Conservation (phyloP, 73 alveolate species). For the Paramecium octaurelia region DNA sequence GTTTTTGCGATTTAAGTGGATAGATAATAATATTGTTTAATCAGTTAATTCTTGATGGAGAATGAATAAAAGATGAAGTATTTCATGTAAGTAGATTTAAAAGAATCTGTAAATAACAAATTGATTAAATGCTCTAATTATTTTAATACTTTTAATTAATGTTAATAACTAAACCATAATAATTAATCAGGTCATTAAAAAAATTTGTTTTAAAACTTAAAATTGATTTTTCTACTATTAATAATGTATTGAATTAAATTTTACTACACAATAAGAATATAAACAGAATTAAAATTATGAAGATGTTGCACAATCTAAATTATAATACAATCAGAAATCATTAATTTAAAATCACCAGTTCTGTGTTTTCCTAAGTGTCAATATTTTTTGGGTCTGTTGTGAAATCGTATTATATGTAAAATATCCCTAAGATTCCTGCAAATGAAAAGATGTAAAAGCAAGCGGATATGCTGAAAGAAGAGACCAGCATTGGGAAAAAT, state of each 20-base stretch:
- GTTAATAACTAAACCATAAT: not conserved
- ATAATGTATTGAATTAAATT: not conserved
- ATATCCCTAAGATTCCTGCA: not conserved
- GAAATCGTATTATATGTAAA: not conserved
- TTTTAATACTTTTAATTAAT: not conserved
- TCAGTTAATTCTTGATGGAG: not conserved
- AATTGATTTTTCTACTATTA: not conserved
- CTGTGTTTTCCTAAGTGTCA: not conserved
- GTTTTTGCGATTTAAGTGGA: not conserved
- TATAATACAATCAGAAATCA: not conserved
- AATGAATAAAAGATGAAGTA: not conserved
- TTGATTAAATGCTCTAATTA: not conserved
- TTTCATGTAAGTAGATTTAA: no score
- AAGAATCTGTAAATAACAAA: not conserved
- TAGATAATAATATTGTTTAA: not conserved
- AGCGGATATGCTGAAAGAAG: not conserved
- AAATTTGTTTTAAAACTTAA: not conserved
- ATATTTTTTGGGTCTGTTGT: not conserved
- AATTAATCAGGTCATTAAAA: not conserved
- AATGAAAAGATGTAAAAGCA: not conserved
- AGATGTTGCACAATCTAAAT: not conserved
- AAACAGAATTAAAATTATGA: not conserved
- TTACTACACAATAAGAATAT: not conserved
- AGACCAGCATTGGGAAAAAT: not conserved
- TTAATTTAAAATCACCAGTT: not conserved